These are phyloP conservation scores for Astrocystis sublimbata DNA, from an alignment of 495 filamentous ascomycete species.

Conservation along the genomic window DNA sequence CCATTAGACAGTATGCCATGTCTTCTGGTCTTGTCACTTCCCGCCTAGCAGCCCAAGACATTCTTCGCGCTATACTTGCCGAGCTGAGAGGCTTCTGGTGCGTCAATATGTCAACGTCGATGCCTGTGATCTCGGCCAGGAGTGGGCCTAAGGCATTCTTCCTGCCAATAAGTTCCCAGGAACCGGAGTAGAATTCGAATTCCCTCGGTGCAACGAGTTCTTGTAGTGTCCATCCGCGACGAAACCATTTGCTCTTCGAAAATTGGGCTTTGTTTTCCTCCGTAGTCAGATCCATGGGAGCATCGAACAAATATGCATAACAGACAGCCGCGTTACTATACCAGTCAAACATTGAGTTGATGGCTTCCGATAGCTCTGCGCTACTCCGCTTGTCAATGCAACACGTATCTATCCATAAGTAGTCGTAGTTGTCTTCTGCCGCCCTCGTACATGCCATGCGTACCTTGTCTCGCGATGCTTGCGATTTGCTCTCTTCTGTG, in stretches of 20 bases:
- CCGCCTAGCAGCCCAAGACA: conserved; percentile 37
- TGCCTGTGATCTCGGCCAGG: conserved; percentile 9
- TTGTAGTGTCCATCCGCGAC: conserved; percentile 33
- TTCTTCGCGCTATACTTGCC: conserved; percentile 22
- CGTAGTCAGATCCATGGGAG: not conserved
- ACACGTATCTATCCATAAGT: conserved; percentile 50
- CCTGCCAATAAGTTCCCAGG: conserved; percentile 18
- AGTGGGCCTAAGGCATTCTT: not conserved
- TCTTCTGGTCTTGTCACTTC: conserved; percentile 31
- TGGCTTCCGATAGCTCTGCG: conserved; percentile 45
- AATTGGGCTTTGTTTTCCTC: not conserved
- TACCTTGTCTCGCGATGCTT: conserved; percentile 33
- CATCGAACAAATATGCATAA: conserved; percentile 17
- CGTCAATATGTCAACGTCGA: not conserved
- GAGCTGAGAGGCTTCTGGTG: not conserved
- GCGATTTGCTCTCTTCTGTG: not conserved
- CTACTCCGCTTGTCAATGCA: conserved; percentile 51
- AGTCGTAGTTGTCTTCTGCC: conserved; percentile 23
- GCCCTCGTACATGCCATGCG: conserved; percentile 37
- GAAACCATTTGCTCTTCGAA: conserved; percentile 9
- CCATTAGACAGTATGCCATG: conserved; percentile 34
- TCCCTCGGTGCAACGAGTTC: conserved; percentile 31
- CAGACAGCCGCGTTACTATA: conserved; percentile 22
- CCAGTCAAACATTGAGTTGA: conserved; percentile 53
- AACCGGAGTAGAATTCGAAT: conserved; percentile 32